phyloP scores from a whole-genome alignment of 495 filamentous ascomycete genomes.

The Penicillium desertorum region DNA sequence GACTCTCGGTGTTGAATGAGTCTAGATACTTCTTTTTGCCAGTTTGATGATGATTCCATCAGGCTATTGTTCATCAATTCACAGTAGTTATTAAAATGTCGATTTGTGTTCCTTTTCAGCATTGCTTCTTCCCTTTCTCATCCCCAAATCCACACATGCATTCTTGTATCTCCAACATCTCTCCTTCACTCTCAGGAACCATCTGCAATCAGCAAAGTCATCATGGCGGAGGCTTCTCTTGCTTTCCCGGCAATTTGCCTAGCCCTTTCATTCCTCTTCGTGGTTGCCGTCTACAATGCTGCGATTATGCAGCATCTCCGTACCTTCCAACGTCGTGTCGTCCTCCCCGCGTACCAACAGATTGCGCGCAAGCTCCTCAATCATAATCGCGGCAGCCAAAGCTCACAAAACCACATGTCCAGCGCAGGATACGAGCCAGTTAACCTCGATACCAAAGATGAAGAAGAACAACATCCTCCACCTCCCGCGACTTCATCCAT shows the following conservation, averaged over 20 bases:
- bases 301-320: background rate
- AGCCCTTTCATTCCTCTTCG: constrained; percentile 21
- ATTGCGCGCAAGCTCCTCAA: background rate
- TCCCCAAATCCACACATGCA: background rate
- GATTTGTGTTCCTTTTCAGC: background rate
- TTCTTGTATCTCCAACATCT: background rate
- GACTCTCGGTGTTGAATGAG: background rate
- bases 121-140: background rate
- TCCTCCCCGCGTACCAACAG: background rate
- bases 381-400: no score
- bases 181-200: background rate
- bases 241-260: constrained; percentile 19
- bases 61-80: background rate
- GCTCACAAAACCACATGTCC: background rate
- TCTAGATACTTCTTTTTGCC: background rate
- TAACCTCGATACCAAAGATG: background rate
- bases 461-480: background rate
- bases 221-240: constrained; percentile 16
- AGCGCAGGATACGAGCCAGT: background rate
- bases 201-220: background rate
- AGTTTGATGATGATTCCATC: background rate
- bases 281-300: constrained; percentile 11
- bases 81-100: background rate
- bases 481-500: background rate
- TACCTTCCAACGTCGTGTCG: background rate